Evolutionary conservation across 2,329 filamentous ascomycete species (phyloP), one percentile per base, ranked within the genome.

Genomic region (Pyrenophora teres): DNA sequence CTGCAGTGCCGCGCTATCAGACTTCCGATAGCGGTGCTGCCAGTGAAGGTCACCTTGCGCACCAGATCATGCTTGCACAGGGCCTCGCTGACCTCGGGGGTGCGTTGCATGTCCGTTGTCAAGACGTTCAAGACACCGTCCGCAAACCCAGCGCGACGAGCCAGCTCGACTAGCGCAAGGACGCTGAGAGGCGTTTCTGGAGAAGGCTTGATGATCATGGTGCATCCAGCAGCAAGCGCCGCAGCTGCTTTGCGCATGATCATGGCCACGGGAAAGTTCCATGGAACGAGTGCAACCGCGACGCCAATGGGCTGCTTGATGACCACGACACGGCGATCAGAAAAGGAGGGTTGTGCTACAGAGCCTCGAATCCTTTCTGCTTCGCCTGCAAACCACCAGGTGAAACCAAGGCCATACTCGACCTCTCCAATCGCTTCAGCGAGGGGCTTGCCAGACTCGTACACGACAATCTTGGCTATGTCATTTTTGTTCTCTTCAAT

Each of bases 311-410:
- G 74, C 44, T 71, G 52, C 39, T 63, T 67, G 42, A 67, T 48
- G 6, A 51, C 66, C 1, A 69, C 38, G 12, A 70, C 54, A n/a
- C 25, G 23, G 3, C 9, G 40, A 16, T 21, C 13, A 0, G 31
- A 33, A 9, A 86, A 80, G 13, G 85, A 18, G 83, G 60, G 91
- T 89, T 15, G 84, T 86, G 60, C 90, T 85, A 49, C 12, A 9
- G 21, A 19, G 51, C 90, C 90, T 15, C 52, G 53, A 9, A 57
- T 32, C 15, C 63, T 44, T n/a, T 60, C 50, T 10, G 64, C 65
- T 42, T 68, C 64, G 25, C 63, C 65, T 3, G 59, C 47, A 38
- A 68, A 68, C 65, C 64, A 68, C 40, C 61, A 53, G 19, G 63
- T 61, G 52, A 68, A 68, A 10, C 49, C 52, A 13, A 58, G 46